Evolutionary conservation across 2,329 filamentous ascomycete species (phyloP), one percentile per base, ranked within the genome.

Genomic region (Chalaropsis thielavioides): DNA sequence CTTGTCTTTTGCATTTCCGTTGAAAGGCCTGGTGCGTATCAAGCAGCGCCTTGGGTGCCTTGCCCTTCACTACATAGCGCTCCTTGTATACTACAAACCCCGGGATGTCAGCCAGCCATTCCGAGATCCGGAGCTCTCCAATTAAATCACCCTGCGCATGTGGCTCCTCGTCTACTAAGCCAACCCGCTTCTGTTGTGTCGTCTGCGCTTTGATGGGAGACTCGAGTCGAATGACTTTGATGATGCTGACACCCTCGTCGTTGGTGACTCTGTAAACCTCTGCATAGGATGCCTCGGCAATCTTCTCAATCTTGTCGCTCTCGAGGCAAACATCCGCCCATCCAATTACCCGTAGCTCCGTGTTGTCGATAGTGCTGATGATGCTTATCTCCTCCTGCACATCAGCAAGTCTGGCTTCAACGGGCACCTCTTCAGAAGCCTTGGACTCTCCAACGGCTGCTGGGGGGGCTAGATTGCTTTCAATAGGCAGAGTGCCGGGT

Each of bases 1-100:
- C 82, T 69, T 79, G 78, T 19, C 78, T 75, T 74, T 81, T 83
- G 71, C 78, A 73, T 66, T 76, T 78, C 67, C 77, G 77, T 46
- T 84, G 81, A 64, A 83, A 85, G 2, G 72, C 71, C 69, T 83
- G 81, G 68, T 84, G 83, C n/a, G 84, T 85, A 68, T 83, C 79
- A 1, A 84, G 74, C 35, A 86, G 73, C 17, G 76, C 76, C 61
- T 75, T 76, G 3, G 82, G 78, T 0, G 81, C 77, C 67, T 79
- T 80, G 0, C 84, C 84, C 69, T 78, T 75, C 0, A 86, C 80
- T 38, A 86, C 73, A 66, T 85, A 84, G 7, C 81, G 77, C 70
- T 85, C 83, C 72, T 86, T 87, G 75, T 86, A 86, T 19, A 83
- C 77, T 40, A 86, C 83, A 67, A 86, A 87, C 0, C 84, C 84